Conservation (phyloP, 2,329 filamentous ascomycete genomes). For the Proliferodiscus dingleyae region DNA sequence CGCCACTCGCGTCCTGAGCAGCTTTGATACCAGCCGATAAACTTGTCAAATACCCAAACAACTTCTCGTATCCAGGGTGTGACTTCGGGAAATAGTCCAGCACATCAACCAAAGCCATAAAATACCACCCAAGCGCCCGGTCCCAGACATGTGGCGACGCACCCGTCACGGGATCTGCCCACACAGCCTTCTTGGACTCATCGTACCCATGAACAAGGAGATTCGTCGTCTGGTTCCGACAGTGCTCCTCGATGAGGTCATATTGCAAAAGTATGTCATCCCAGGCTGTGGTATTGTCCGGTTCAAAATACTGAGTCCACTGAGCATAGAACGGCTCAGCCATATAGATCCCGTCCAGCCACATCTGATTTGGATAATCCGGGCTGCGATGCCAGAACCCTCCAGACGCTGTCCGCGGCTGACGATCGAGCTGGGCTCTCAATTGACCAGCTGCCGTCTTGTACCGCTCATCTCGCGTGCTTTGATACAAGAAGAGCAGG, state of each 20-base stretch:
- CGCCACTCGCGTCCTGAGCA: slow-evolving; percentile 25
- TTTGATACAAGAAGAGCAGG: slow-evolving; percentile 45
- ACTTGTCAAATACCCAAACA: background rate
- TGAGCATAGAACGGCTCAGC: slow-evolving; percentile 32
- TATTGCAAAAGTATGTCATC: slow-evolving; percentile 28
- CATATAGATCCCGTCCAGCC: slow-evolving; percentile 47
- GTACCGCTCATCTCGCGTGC: slow-evolving; percentile 44
- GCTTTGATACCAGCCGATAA: slow-evolving; percentile 13
- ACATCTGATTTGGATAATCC: slow-evolving; percentile 48
- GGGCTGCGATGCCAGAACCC: slow-evolving; percentile 50
- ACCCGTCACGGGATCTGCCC: slow-evolving; percentile 34
- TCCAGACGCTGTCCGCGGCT: slow-evolving; percentile 44
- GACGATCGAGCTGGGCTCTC: slow-evolving; percentile 40
- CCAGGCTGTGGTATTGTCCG: slow-evolving; percentile 26
- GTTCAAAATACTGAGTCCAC: slow-evolving; percentile 23
- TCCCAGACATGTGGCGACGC: slow-evolving; percentile 36
- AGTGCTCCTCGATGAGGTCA: slow-evolving; percentile 22
- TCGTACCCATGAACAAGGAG: slow-evolving; percentile 36
- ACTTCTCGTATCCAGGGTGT: slow-evolving; percentile 11
- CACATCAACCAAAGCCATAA: slow-evolving; percentile 35
- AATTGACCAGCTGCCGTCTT: slow-evolving; percentile 42
- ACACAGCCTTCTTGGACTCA: slow-evolving; percentile 30
- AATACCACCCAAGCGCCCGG: slow-evolving; percentile 36
- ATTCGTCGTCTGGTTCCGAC: slow-evolving; percentile 22
- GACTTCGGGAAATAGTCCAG: slow-evolving; percentile 28